These are phyloP conservation scores for Epichloe gansuensis DNA, from an alignment of 2,329 filamentous ascomycete species.

Conservation along the genomic window DNA sequence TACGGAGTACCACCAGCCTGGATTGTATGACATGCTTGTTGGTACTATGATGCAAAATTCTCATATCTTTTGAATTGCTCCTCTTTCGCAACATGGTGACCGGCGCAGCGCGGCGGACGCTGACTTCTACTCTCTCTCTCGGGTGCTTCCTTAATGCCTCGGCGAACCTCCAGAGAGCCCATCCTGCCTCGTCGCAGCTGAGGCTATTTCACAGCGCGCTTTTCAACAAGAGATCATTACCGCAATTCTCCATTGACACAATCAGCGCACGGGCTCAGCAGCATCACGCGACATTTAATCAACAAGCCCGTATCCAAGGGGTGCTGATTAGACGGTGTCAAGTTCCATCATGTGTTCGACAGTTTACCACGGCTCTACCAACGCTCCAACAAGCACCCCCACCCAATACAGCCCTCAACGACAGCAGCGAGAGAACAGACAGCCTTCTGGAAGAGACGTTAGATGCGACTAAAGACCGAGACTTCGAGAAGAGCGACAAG, in stretches of 20 bases:
- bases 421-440: constrained; percentile 22
- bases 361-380: constrained; percentile 17
- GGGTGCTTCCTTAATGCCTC: constrained; percentile 16
- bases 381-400: constrained; percentile 13
- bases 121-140: constrained; percentile 32
- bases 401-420: constrained; percentile 19
- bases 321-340: not conserved
- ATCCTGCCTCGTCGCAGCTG: constrained; percentile 9
- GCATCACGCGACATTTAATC: not conserved
- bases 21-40: not conserved
- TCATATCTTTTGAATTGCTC: constrained; percentile 7
- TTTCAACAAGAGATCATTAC: not conserved
- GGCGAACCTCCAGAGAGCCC: constrained; percentile 8
- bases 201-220: not conserved
- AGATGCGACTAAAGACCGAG: constrained; percentile 22
- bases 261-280: not conserved
- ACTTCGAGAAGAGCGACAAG: constrained; percentile 61
- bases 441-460: constrained; percentile 18
- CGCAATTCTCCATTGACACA: not conserved
- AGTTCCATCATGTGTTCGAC: constrained; percentile 10
- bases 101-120: constrained; percentile 35
- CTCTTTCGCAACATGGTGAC: constrained; percentile 31
- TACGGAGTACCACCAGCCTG: not conserved
- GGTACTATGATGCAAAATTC: constrained; percentile 18
- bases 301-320: not conserved